Percentiles rank a stretch among this genome's conserved stretches.
phyloP scores from a whole-genome alignment of 2,329 filamentous ascomycete species.

The Fusarium sp. region DNA sequence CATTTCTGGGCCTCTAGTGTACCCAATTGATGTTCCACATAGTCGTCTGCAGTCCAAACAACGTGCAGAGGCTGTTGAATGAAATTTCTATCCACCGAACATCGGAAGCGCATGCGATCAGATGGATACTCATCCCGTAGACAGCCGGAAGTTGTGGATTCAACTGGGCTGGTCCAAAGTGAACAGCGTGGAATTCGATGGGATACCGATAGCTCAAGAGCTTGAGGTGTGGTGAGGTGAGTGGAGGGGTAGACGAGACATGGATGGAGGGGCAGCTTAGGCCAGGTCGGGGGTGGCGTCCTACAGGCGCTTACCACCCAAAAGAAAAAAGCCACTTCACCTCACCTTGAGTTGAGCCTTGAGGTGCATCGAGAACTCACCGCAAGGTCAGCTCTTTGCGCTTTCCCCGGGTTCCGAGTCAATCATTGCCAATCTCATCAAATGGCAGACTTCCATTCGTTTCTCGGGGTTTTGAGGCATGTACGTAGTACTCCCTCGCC shows the following conservation, averaged over 20 bases:
- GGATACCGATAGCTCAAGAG: conserved; percentile 28
- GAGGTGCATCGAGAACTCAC: conserved; percentile 27
- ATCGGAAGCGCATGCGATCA: conserved; percentile 38
- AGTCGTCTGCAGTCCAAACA: conserved; percentile 31
- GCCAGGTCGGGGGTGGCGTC: conserved; percentile 39
- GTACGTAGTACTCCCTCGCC: conserved; percentile 5
- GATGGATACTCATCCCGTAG: conserved; percentile 36
- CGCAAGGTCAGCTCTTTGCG: conserved; percentile 32
- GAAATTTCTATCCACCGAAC: conserved; percentile 37
- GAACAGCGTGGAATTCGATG: conserved; percentile 22
- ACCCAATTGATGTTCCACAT: conserved; percentile 37
- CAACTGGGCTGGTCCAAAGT: conserved; percentile 25
- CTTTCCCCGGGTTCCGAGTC: conserved; percentile 39
- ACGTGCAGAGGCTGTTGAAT: neutral
- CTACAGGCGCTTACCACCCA: conserved; percentile 43
- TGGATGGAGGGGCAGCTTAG: conserved; percentile 28
- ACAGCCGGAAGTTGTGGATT: conserved; percentile 34
- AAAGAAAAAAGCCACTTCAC: conserved; percentile 28
- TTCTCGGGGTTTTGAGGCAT: conserved; percentile 12
- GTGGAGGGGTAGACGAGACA: conserved; percentile 30
- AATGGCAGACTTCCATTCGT: conserved; percentile 22
- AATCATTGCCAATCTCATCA: conserved; percentile 34
- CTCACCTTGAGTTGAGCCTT: conserved; percentile 32
- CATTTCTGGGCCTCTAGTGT: conserved; percentile 32
- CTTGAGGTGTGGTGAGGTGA: conserved; percentile 27